phyloP scores from a whole-genome alignment of 495 filamentous ascomycete species.

The Penicillium macrosclerotiorum region DNA sequence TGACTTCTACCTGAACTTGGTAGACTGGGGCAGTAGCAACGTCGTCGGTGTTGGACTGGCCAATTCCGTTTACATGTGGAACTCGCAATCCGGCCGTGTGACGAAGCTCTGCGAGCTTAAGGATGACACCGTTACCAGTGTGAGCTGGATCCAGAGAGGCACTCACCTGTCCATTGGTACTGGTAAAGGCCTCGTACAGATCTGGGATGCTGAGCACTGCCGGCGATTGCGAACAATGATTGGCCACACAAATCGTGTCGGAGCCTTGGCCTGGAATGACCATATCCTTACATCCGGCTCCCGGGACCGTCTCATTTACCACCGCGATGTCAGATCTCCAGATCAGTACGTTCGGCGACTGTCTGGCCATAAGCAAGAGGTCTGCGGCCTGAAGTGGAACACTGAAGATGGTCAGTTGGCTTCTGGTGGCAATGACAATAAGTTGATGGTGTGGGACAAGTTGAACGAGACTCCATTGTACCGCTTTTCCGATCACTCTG shows the following conservation, averaged over 20 bases:
- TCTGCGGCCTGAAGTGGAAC: constrained; percentile 98
- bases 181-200: constrained; percentile 88
- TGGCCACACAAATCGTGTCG: constrained; percentile 88
- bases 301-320: constrained; percentile 86
- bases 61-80: constrained; percentile 98
- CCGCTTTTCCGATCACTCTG: constrained; percentile 89
- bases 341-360: constrained; percentile 84
- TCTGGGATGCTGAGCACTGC: constrained; percentile 90
- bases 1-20: constrained; percentile 95
- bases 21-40: constrained; percentile 97
- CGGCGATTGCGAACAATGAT: constrained; percentile 92
- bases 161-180: constrained; percentile 95
- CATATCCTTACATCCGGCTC: constrained; percentile 96
- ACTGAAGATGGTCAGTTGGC: constrained; percentile 90
- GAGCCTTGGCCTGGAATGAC: constrained; percentile 93
- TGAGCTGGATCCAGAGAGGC: constrained; percentile 94
- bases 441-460: constrained; percentile 97
- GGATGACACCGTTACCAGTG: constrained; percentile 92
- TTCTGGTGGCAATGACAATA: constrained; percentile 98
- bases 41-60: constrained; percentile 89
- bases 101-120: constrained; percentile 90
- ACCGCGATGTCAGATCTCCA: constrained; percentile 92
- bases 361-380: constrained; percentile 92
- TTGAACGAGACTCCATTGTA: constrained; percentile 80
- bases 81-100: constrained; percentile 79